These are phyloP conservation scores for Pseudocercospora fuligena DNA, from an alignment of 2,329 filamentous ascomycete genomes.

Conservation along the genomic window DNA sequence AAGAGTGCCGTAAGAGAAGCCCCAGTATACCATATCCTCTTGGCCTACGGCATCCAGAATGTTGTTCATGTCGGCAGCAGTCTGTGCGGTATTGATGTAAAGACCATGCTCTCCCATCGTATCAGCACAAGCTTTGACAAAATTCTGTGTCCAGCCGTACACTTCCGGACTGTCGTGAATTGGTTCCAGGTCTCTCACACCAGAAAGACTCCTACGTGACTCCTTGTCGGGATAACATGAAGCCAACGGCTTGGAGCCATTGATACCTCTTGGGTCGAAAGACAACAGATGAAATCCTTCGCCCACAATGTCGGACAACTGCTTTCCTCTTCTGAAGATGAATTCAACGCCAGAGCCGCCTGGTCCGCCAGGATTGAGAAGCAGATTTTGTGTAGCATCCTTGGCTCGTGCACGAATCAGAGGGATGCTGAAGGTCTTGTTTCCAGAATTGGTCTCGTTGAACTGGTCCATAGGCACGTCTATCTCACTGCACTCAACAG, in stretches of 20 bases:
- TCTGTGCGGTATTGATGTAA: constrained; percentile 33
- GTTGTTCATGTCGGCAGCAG: constrained; percentile 33
- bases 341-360: constrained; percentile 30
- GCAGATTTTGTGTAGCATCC: constrained; percentile 23
- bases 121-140: constrained; percentile 27
- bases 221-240: constrained; percentile 28
- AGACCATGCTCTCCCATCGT: constrained; percentile 29
- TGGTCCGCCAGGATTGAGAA: constrained; percentile 31
- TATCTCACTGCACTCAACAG: constrained; percentile 27
- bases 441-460: constrained; percentile 27
- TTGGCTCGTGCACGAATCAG: constrained; percentile 27
- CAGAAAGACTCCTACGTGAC: constrained; percentile 17
- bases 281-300: constrained; percentile 31
- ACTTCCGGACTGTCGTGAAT: constrained; percentile 30
- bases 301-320: constrained; percentile 30
- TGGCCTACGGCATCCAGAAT: constrained; percentile 32
- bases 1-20: constrained; percentile 52
- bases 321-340: constrained; percentile 30
- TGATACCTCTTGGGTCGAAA: constrained; percentile 32
- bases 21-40: constrained; percentile 46
- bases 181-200: constrained; percentile 21
- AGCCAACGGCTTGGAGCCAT: constrained; percentile 27
- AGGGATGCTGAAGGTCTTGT: constrained; percentile 31
- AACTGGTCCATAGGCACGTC: constrained; percentile 32
- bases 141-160: constrained; percentile 30